A percentile compares a stretch with the other conserved stretches of the same genome.
Evolutionary conservation across 2,329 filamentous ascomycete genomes (phyloP).

Genomic region (Chaetomium sp.): DNA sequence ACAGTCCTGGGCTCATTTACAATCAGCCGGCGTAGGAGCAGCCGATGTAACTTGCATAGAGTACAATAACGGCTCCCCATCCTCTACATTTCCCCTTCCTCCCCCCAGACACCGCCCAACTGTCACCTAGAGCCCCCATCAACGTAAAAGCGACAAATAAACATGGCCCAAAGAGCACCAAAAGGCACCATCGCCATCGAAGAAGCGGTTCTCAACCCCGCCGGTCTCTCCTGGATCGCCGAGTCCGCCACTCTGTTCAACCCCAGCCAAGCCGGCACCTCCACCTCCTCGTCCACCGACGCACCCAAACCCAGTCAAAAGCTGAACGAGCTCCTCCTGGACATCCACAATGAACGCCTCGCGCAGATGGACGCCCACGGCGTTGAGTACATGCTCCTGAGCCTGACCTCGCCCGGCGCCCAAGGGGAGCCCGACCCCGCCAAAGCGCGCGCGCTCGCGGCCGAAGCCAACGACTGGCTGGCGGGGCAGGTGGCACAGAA

Average conservation of each 20-base stretch:
- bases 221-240: conserved; percentile 38
- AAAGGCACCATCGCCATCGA: conserved; percentile 42
- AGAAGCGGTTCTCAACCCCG: conserved; percentile 42
- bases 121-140: neutral
- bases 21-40: neutral
- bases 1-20: neutral
- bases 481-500: conserved; percentile 36
- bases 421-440: conserved; percentile 38
- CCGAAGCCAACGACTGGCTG: conserved; percentile 41
- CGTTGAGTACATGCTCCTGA: conserved; percentile 44
- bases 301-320: conserved; percentile 26
- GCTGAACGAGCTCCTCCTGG: conserved; percentile 37
- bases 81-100: neutral
- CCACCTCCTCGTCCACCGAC: conserved; percentile 34
- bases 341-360: conserved; percentile 40
- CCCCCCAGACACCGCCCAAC: neutral
- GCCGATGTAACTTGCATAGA: neutral
- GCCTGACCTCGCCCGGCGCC: conserved; percentile 40
- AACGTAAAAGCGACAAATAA: neutral
- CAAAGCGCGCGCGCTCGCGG: conserved; percentile 36
- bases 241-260: conserved; percentile 38
- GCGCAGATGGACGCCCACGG: conserved; percentile 41
- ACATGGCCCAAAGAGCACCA: conserved; percentile 23
- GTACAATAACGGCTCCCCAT: neutral
- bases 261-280: conserved; percentile 24